phyloP scores from a whole-genome alignment of 768 basidiomycete genomes.

The Porphyrellus cyaneotinctus region DNA sequence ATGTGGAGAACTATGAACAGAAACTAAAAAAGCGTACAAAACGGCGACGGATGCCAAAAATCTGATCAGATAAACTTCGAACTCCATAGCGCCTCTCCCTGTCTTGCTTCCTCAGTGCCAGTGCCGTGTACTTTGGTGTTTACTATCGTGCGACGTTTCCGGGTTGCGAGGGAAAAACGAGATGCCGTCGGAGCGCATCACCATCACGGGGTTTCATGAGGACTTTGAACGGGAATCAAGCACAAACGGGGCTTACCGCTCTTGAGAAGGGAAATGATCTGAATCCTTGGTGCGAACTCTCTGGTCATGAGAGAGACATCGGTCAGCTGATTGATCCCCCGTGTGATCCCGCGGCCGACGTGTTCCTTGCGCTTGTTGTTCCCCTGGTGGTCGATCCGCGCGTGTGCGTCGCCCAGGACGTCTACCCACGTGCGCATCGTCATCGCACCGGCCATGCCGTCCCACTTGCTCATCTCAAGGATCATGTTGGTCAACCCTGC shows the following conservation, averaged over 20 bases:
- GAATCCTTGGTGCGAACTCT: constrained; percentile 51
- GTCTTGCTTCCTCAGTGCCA: constrained; percentile 47
- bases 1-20: neutral
- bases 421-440: constrained; percentile 55
- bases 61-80: constrained; percentile 43
- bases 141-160: constrained; percentile 27
- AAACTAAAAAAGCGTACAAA: no score
- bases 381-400: constrained; percentile 19
- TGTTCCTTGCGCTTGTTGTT: constrained; percentile 33
- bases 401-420: constrained; percentile 40
- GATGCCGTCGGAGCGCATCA: neutral
- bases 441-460: constrained; percentile 53
- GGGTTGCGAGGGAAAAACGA: neutral
- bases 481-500: constrained; percentile 54
- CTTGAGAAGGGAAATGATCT: constrained; percentile 51
- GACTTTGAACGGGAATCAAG: neutral
- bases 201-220: constrained; percentile 2
- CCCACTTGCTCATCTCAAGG: constrained; percentile 53
- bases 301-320: constrained; percentile 49
- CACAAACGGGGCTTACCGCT: constrained; percentile 35
- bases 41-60: no score
- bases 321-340: constrained; percentile 47
- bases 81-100: constrained; percentile 50
- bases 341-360: constrained; percentile 47
- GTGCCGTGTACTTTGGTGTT: constrained; percentile 44